phyloP scores from a whole-genome alignment of 1,284 basidiomycete species.

The Takashimella koratensis region DNA sequence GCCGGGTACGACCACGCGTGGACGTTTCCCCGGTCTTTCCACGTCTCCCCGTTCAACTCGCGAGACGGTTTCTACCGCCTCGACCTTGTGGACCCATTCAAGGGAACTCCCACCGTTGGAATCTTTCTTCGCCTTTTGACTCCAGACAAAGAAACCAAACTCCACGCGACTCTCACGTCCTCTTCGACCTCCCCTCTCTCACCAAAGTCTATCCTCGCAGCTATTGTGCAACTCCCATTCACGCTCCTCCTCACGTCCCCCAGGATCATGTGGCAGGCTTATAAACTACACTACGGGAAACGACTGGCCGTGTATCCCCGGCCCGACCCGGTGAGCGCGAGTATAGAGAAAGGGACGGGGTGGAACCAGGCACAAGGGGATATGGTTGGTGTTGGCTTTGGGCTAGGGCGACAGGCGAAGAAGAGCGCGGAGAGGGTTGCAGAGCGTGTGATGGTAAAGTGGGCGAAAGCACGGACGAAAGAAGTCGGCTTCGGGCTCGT shows the following conservation, averaged over 20 bases:
- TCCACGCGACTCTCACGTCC: conserved; percentile 57
- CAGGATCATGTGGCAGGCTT: conserved; percentile 65
- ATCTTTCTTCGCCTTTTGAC: conserved; percentile 32
- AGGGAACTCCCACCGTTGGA: conserved; percentile 30
- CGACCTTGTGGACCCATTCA: conserved; percentile 53
- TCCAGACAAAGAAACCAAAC: conserved; percentile 44
- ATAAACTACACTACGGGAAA: conserved; percentile 63
- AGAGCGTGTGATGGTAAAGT: conserved; percentile 42
- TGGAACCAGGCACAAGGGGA: conserved; percentile 23
- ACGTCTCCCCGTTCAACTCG: conserved; percentile 78
- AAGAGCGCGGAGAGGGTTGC: conserved; percentile 36
- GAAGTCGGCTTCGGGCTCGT: conserved; percentile 47
- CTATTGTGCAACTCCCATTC: conserved; percentile 56
- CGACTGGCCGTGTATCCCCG: conserved; percentile 61
- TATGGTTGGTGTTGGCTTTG: conserved; percentile 1
- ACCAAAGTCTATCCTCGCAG: conserved; percentile 48
- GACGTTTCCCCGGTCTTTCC: conserved; percentile 68
- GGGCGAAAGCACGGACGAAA: conserved; percentile 46
- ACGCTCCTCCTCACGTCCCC: conserved; percentile 59
- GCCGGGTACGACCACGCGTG: conserved; percentile 57
- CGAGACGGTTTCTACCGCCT: conserved; percentile 63
- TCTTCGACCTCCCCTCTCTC: conserved; percentile 52
- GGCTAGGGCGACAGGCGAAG: neutral
- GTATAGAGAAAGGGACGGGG: conserved; percentile 28
- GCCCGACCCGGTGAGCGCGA: conserved; percentile 56